Base-by-base conservation (phyloP, 768 basidiomycete genomes). In the Leucogyrophana mollusca region DNA sequence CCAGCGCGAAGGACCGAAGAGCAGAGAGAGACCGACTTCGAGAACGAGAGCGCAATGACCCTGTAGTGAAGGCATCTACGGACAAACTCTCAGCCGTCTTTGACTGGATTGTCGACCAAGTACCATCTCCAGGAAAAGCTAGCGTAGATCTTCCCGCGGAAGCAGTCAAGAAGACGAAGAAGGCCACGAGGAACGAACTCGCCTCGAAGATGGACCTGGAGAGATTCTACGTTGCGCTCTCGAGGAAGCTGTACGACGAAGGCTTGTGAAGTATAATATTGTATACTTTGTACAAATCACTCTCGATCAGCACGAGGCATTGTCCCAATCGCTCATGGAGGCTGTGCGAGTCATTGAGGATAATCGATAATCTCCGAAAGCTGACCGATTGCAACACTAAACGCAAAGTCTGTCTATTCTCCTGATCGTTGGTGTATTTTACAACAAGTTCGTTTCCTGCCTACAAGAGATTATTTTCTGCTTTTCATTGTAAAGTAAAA, bases 181-280 rank as follows among this genome's bases (percentile, higher is more conserved):
- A 59, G 45, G 53, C 56, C 52, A 60, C 45, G 30, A 72, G 59
- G 57, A 76, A 73, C 27, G 85, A 87, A 49, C 58, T 85, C 11
- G 74, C 70, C 43, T 77, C 76, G 46, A 87, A 87, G 67, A 78
- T 79, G 56, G 89, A 93, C 60, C 66, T 97, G 59, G 93, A 94
- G 61, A 71, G 84, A 56, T 90, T 99, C 66, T 95, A 95, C 64
- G 76, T 96, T 25, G 90, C 94, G 5, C 65, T 98, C 36, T 81
- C 88, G 53, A 79, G 87, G 65, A 95, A 91, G 69, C 66, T 99
- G 68, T 92, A 94, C 55, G 89, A 97, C 47, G 92, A 96, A 61
- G 95, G 95, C 9, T 66, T 94, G 58, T 96, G 69, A 73, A 30
- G 6, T 30, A 6, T 30, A 30, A n/a, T n/a, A n/a, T n/a, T n/a